A percentile compares a stretch with the other conserved stretches of the same genome.
Evolutionary conservation across 768 basidiomycete genomes (phyloP).

Genomic region (Mycena chlorophos): DNA sequence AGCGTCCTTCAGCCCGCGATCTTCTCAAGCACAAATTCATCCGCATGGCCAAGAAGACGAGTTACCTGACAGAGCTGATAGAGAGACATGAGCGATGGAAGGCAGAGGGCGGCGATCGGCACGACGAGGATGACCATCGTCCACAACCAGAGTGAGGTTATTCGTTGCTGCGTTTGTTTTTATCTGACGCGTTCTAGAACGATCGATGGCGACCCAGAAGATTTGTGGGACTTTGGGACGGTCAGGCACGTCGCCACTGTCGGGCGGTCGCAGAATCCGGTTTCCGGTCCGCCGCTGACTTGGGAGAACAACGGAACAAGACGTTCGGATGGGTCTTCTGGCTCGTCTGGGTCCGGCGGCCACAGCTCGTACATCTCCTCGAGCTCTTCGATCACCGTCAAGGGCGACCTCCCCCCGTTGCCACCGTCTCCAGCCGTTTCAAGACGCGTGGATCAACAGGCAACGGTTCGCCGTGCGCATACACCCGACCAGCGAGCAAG

Average conservation of each 20-base stretch:
- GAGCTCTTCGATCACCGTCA: conserved; percentile 49
- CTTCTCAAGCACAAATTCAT: conserved; percentile 96
- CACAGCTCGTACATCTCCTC: conserved; percentile 38
- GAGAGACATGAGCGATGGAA: conserved; percentile 94
- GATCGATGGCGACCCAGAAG: conserved; percentile 63
- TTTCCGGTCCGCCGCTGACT: conserved; percentile 70
- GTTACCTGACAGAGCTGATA: conserved; percentile 91
- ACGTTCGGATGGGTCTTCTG: conserved; percentile 44
- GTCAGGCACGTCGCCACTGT: conserved; percentile 79
- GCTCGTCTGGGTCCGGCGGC: conserved; percentile 32
- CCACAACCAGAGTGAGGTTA: conserved; percentile 52
- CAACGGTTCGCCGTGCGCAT: conserved; percentile 71
- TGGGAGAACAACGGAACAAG: conserved; percentile 73
- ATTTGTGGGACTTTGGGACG: conserved; percentile 98
- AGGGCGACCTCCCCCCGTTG: conserved; percentile 63
- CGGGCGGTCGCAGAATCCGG: conserved; percentile 60
- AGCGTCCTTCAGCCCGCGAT: conserved; percentile 95
- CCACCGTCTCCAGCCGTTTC: conserved; percentile 44
- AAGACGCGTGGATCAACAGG: conserved; percentile 54
- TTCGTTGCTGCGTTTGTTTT: conserved; percentile 43
- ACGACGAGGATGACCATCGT: conserved; percentile 67
- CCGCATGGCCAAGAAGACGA: conserved; percentile 91
- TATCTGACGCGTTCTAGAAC: conserved; percentile 40
- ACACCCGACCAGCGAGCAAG: conserved; percentile 36
- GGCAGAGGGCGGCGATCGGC: conserved; percentile 79